Evolutionary conservation across 78 protist species (phyloP).

Genomic region (Carpediemonas membranifera): DNA sequence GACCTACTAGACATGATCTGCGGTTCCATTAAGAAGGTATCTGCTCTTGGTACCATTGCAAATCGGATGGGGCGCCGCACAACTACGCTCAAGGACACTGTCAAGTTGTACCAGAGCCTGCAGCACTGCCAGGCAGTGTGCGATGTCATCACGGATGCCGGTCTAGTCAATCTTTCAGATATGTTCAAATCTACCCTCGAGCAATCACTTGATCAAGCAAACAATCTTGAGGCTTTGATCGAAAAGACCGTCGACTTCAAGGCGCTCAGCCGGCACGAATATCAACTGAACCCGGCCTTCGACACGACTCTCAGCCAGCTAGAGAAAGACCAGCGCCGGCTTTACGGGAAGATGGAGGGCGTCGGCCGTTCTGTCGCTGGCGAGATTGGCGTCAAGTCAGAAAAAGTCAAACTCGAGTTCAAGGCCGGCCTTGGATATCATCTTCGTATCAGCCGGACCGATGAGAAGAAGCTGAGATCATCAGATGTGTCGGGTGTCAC

Average conservation of each 20-base stretch:
- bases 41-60: no score
- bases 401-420: background rate
- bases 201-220: no score
- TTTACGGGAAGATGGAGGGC: background rate
- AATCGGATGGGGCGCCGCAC: constrained; percentile 7
- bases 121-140: no score
- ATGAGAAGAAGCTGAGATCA: background rate
- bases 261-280: background rate
- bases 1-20: no score
- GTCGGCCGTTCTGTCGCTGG: background rate
- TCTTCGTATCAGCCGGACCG: background rate
- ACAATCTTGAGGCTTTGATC: background rate
- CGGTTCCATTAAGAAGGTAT: no score
- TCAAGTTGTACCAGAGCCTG: background rate
- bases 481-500: background rate
- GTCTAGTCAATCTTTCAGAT: no score
- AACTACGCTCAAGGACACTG: background rate
- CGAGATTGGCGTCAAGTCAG: background rate
- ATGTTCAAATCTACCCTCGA: no score
- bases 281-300: background rate
- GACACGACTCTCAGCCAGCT: background rate
- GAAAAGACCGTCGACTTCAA: background rate
- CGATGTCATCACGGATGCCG: no score
- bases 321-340: background rate
- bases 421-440: background rate